Conservation (phyloP, 1,139 yeast genomes). For the Hansenula sp. region DNA sequence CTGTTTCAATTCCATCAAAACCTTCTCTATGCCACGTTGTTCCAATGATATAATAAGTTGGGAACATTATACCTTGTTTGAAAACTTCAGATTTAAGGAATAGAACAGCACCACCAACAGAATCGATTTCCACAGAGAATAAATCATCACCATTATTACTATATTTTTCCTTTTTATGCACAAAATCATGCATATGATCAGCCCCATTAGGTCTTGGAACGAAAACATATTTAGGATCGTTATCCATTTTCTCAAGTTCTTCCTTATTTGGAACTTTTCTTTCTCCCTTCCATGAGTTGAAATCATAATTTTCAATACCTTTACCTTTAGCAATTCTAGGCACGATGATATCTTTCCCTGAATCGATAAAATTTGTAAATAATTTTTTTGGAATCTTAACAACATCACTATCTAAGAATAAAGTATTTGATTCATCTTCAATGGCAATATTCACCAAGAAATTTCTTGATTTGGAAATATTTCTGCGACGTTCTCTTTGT, state of each 20-base stretch:
- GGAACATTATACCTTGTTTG: conserved; percentile 43
- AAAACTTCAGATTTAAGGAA: conserved; percentile 40
- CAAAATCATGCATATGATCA: conserved; percentile 15
- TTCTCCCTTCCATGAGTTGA: conserved; percentile 23
- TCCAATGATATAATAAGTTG: conserved; percentile 42
- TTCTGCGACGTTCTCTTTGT: conserved; percentile 28
- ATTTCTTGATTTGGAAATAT: conserved; percentile 30
- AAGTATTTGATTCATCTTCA: conserved; percentile 24
- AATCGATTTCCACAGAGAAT: conserved; percentile 28
- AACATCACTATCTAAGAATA: conserved; percentile 23
- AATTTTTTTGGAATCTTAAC: conserved; percentile 16
- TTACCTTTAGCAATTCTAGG: conserved; percentile 21
- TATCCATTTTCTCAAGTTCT: conserved; percentile 46
- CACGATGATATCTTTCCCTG: conserved; percentile 18
- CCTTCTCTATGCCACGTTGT: conserved; percentile 42
- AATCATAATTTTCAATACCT: conserved; percentile 21
- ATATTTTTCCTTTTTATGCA: conserved; percentile 4
- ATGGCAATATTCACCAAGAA: conserved; percentile 25
- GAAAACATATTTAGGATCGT: conserved; percentile 29
- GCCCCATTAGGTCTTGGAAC: conserved; percentile 16
- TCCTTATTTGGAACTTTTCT: conserved; percentile 45
- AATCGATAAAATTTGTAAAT: conserved; percentile 11
- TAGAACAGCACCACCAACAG: conserved; percentile 48
- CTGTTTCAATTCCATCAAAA: conserved; percentile 49
- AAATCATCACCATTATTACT: conserved; percentile 3